Percentiles rank a stretch among this genome's conserved stretches.
phyloP scores from a whole-genome alignment of 441 rosid species.

The Erodium texanum region DNA sequence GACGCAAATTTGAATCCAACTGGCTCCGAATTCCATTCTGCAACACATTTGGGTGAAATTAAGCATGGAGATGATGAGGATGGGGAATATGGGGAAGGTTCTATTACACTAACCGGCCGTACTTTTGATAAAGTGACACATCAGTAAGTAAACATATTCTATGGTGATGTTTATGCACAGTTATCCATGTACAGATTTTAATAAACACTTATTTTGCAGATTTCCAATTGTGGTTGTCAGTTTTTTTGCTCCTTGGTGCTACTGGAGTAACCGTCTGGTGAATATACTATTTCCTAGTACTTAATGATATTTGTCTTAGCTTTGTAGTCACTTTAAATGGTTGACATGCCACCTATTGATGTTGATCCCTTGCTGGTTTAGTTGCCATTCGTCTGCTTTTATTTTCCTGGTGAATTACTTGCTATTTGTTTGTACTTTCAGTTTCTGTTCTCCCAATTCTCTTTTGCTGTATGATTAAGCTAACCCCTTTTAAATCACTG shows the following conservation, averaged over 20 bases:
- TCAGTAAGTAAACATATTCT: constrained; percentile 50
- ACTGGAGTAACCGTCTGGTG: constrained; percentile 97
- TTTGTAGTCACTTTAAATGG: neutral
- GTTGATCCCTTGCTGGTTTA: neutral
- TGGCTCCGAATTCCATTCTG: constrained; percentile 79
- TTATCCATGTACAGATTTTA: constrained; percentile 13
- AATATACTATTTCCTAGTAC: constrained; percentile 17
- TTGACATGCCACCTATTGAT: no score
- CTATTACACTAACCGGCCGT: constrained; percentile 38
- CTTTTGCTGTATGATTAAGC: neutral
- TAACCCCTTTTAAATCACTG: neutral
- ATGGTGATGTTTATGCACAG: constrained; percentile 5
- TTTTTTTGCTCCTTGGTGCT: constrained; percentile 98
- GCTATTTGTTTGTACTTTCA: neutral
- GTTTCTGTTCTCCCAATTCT: neutral
- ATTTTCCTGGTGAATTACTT: neutral
- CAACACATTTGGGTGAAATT: constrained; percentile 40
- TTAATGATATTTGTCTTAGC: neutral
- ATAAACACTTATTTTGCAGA: constrained; percentile 37
- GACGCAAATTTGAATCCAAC: constrained; percentile 66
- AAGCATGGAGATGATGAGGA: constrained; percentile 83
- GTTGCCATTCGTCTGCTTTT: neutral
- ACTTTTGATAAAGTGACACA: constrained; percentile 68
- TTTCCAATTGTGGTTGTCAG: constrained; percentile 80
- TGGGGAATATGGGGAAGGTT: constrained; percentile 59